These are phyloP conservation scores for Chaetomium olivaceum DNA, from an alignment of 2,329 filamentous ascomycete species.

Conservation along the genomic window DNA sequence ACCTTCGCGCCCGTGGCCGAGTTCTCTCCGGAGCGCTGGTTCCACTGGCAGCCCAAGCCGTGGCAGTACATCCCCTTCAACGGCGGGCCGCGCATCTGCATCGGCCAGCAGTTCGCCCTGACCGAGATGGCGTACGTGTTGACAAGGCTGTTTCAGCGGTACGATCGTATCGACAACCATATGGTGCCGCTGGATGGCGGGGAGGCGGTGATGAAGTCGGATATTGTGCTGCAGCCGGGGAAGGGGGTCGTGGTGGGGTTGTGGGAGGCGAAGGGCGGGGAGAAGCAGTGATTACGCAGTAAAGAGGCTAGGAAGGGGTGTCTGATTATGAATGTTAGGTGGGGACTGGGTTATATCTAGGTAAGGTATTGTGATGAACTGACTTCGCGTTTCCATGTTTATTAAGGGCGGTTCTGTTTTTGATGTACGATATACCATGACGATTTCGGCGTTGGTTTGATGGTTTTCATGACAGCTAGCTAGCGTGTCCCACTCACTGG, in stretches of 20 bases:
- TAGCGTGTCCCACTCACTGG: neutral
- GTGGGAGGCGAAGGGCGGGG: constrained; percentile 46
- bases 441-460: neutral
- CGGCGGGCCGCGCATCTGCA: constrained; percentile 71
- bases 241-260: constrained; percentile 61
- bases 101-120: constrained; percentile 79
- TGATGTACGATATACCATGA: constrained; percentile 2
- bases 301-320: no score
- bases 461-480: neutral
- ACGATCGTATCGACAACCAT: constrained; percentile 60
- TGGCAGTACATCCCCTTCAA: constrained; percentile 78
- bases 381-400: neutral
- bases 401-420: neutral
- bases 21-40: constrained; percentile 70
- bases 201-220: constrained; percentile 54
- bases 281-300: neutral
- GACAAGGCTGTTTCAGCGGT: constrained; percentile 71
- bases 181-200: constrained; percentile 59
- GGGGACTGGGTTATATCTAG: neutral
- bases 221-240: constrained; percentile 61
- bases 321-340: neutral
- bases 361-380: neutral
- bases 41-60: constrained; percentile 60
- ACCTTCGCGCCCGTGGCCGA: constrained; percentile 48
- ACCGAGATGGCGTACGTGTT: constrained; percentile 76